phyloP scores from a whole-genome alignment of 2,329 filamentous ascomycete genomes.

The Trichophyton benhamiae region DNA sequence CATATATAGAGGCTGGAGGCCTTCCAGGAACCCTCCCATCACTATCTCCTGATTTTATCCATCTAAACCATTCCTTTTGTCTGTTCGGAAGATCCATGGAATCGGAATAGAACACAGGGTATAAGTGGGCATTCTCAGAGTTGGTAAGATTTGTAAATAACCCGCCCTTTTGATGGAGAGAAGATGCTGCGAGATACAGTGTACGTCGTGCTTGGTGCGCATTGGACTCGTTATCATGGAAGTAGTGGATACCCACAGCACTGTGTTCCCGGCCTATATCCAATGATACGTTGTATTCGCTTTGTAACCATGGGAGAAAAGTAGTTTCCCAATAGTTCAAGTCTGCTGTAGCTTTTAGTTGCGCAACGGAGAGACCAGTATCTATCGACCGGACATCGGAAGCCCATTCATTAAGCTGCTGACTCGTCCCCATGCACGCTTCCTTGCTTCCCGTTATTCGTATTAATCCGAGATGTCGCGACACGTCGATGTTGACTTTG shows the following conservation, averaged over 20 bases:
- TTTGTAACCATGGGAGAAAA: slow-evolving; percentile 25
- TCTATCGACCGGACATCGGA: slow-evolving; percentile 22
- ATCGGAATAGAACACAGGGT: slow-evolving; percentile 17
- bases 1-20: slow-evolving; percentile 9
- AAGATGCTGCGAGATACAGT: slow-evolving; percentile 22
- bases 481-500: slow-evolving; percentile 27
- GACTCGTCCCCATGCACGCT: slow-evolving; percentile 24
- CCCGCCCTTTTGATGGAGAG: slow-evolving; percentile 14
- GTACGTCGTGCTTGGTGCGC: slow-evolving; percentile 25
- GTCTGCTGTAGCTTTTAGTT: slow-evolving; percentile 7
- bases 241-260: slow-evolving; percentile 23
- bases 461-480: slow-evolving; percentile 23
- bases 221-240: slow-evolving; percentile 21
- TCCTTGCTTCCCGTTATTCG: slow-evolving; percentile 25
- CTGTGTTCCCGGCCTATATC: slow-evolving; percentile 14
- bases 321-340: slow-evolving; percentile 6
- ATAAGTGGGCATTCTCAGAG: slow-evolving; percentile 18
- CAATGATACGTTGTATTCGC: slow-evolving; percentile 22
- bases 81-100: slow-evolving; percentile 23
- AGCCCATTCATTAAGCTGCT: slow-evolving; percentile 23
- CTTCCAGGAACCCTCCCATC: slow-evolving; percentile 12
- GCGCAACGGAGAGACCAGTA: slow-evolving; percentile 16
- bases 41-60: slow-evolving; percentile 22
- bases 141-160: slow-evolving; percentile 27
- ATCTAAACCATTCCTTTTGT: slow-evolving; percentile 28